Evolutionary conservation across 495 filamentous ascomycete genomes (phyloP), one percentile per base, ranked within the genome.

Genomic region (Aspergillus cristatus): DNA sequence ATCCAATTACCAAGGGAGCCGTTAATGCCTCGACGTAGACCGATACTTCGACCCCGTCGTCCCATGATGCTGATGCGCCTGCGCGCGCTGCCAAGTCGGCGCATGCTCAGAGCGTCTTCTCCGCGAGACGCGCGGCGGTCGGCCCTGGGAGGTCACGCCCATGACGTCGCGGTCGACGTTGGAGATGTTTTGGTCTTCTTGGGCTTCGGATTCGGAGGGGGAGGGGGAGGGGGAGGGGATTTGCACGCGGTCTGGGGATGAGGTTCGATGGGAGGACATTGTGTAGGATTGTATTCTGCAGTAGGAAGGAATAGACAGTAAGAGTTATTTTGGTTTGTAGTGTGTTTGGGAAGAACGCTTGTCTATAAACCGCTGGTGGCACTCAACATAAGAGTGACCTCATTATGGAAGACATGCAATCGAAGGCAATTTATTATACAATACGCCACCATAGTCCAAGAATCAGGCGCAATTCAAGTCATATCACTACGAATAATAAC

Each of bases 1-100:
- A 24, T 4, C 4, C 20, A 24, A 4, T 4, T 24, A 24, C 20
- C 20, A 24, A 4, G 8, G n/a, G n/a, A n/a, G n/a, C n/a, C n/a
- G 4, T 53, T 39, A 57, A 45, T 57, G 53, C 22, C 47, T 43
- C n/a, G 53, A 51, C 2, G 12, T 38, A 0, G 50, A 51, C 4
- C 53, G 30, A 45, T 38, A 34, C 32, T 43, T 57, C 3, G 50
- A 43, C 7, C 53, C 53, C n/a, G 53, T 56, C 20, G 10, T 40
- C n/a, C 47, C 47, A 14, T 8, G 32, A 0, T 13, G 28, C 2
- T 28, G 40, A 30, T 26, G 18, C 18, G 50, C 40, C 22, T 36
- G 51, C 3, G 42, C 37, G 7, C 47, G 37, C 22, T 40, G 34
- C 46, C 46, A 48, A 3, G 35, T 42, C 2, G 43, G 38, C 33